Percentiles rank a stretch among this genome's conserved stretches.
Evolutionary conservation across 345 rosid genomes (phyloP).

Genomic region (Triadica sebifera): DNA sequence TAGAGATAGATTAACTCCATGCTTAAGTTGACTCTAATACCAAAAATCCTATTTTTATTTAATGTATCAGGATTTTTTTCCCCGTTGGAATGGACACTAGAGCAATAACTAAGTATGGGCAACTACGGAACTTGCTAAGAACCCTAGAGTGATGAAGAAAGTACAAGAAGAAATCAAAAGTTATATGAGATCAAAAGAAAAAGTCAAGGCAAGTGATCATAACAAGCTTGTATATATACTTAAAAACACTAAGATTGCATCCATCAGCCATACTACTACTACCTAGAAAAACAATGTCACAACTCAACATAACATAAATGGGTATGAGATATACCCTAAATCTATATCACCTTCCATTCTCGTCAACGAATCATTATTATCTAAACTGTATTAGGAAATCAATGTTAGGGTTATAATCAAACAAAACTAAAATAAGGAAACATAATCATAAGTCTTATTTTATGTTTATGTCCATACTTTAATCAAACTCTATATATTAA

Average conservation of each 20-base stretch:
- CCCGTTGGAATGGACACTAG: constrained; percentile 54
- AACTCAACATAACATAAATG: constrained; percentile 32
- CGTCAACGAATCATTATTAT: no score
- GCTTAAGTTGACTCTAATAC: no score
- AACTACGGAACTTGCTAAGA: constrained; percentile 49
- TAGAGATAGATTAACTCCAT: no score
- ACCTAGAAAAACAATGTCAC: constrained; percentile 39
- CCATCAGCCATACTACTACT: constrained; percentile 46
- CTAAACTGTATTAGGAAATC: no score
- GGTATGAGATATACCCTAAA: constrained; percentile 39
- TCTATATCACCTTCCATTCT: no score
- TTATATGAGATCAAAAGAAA: constrained; percentile 33
- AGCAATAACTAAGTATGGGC: constrained; percentile 50
- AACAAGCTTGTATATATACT: constrained; percentile 37
- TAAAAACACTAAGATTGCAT: constrained; percentile 44
- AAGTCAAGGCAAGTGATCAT: constrained; percentile 31
- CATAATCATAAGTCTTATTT: no score
- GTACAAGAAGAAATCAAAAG: constrained; percentile 55
- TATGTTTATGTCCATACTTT: no score
- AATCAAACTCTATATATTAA: no score
- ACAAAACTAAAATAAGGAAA: no score
- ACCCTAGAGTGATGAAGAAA: constrained; percentile 54
- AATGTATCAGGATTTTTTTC: constrained; percentile 1
- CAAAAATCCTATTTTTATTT: no score
- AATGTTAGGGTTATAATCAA: no score